Evolutionary conservation across 108 stramenopile species (phyloP).

Genomic region (Parietichytrium sp.): DNA sequence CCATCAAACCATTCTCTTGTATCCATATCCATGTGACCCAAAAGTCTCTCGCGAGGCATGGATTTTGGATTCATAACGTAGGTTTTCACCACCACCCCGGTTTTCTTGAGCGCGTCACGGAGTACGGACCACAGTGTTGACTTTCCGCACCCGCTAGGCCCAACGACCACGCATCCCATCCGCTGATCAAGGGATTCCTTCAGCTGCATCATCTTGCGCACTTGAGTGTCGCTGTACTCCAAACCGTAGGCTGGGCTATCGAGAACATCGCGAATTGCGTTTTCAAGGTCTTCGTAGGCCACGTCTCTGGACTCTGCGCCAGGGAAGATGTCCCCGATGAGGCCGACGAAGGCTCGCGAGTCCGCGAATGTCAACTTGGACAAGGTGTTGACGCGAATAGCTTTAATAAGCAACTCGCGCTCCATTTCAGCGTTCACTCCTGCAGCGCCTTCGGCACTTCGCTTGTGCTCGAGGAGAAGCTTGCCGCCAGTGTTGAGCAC

Average conservation of each 20-base stretch:
- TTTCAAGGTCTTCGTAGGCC: conserved; percentile 57
- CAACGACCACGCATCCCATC: conserved; percentile 71
- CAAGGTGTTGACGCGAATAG: conserved; percentile 65
- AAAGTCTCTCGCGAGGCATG: conserved; percentile 65
- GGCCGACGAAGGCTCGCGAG: conserved; percentile 53
- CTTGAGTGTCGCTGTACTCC: conserved; percentile 56
- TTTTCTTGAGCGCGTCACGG: conserved; percentile 45
- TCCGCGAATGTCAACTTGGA: conserved; percentile 66
- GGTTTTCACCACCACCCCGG: conserved; percentile 47
- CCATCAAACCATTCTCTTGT: conserved; percentile 71
- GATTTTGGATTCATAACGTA: conserved; percentile 70
- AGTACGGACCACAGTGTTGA: conserved; percentile 60
- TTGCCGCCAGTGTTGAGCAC: conserved; percentile 67
- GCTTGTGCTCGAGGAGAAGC: conserved; percentile 49
- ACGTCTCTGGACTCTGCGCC: conserved; percentile 52
- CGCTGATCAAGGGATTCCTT: conserved; percentile 69
- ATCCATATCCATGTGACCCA: conserved; percentile 68
- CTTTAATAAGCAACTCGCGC: conserved; percentile 62
- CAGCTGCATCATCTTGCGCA: conserved; percentile 67
- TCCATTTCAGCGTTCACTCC: conserved; percentile 37
- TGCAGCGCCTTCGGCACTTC: background rate
- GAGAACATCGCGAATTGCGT: conserved; percentile 62
- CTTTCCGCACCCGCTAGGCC: conserved; percentile 68
- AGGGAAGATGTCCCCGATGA: conserved; percentile 66
- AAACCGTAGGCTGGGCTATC: conserved; percentile 33